Percentiles rank a stretch among this genome's conserved stretches.
Evolutionary conservation across 495 filamentous ascomycete genomes (phyloP).

Genomic region (Haplographium delicatum): DNA sequence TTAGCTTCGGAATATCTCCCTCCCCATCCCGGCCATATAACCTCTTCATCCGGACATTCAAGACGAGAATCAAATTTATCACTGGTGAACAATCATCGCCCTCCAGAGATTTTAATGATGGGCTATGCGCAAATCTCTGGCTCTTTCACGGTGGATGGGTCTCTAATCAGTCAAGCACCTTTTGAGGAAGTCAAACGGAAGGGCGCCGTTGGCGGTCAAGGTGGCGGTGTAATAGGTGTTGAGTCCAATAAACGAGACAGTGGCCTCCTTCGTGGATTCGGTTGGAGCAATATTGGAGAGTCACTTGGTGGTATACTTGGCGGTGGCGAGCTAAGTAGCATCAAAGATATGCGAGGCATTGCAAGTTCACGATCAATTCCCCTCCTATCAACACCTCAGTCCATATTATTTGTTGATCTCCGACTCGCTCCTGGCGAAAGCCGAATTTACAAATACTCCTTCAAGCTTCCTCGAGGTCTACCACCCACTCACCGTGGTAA

Average conservation of each 20-base stretch:
- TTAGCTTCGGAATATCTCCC: slow-evolving; percentile 84
- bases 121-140: slow-evolving; percentile 95
- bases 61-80: slow-evolving; percentile 58
- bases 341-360: slow-evolving; percentile 88
- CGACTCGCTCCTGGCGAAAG: slow-evolving; percentile 85
- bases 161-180: slow-evolving; percentile 77
- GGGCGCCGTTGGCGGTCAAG: slow-evolving; percentile 82
- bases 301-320: slow-evolving; percentile 84
- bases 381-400: slow-evolving; percentile 90
- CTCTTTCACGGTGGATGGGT: slow-evolving; percentile 86
- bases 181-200: slow-evolving; percentile 97
- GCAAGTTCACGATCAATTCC: slow-evolving; percentile 77
- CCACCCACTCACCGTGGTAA: slow-evolving; percentile 89
- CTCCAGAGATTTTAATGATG: slow-evolving; percentile 85
- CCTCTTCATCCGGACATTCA: slow-evolving; percentile 46
- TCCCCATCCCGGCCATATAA: slow-evolving; percentile 49
- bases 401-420: slow-evolving; percentile 91
- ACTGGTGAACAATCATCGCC: slow-evolving; percentile 39
- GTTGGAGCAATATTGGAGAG: slow-evolving; percentile 84
- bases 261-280: slow-evolving; percentile 77
- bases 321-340: slow-evolving; percentile 78
- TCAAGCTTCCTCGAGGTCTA: slow-evolving; percentile 77
- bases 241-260: slow-evolving; percentile 71
- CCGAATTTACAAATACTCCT: slow-evolving; percentile 77
- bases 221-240: slow-evolving; percentile 74